phyloP scores from a whole-genome alignment of 1,139 yeast genomes.

The Protomyces lactucae-debilis region DNA sequence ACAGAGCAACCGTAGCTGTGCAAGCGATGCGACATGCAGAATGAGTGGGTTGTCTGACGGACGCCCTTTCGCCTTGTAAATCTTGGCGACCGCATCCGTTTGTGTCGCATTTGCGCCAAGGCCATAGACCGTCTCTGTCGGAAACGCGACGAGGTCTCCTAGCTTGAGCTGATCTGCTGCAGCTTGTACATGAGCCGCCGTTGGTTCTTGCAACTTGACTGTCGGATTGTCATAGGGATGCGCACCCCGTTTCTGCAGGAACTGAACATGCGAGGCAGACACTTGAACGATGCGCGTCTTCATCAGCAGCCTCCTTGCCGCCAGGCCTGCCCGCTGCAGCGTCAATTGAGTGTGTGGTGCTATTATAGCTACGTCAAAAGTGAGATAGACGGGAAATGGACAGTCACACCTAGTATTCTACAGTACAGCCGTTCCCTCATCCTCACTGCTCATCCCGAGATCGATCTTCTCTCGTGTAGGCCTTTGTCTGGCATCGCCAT shows the following conservation, averaged over 20 bases:
- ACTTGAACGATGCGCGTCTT: neutral
- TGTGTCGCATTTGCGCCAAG: conserved; percentile 80
- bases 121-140: conserved; percentile 96
- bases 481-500: neutral
- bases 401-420: neutral
- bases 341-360: neutral
- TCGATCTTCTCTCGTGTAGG: neutral
- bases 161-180: conserved; percentile 13
- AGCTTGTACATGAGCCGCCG: conserved; percentile 5
- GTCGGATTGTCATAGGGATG: conserved; percentile 26
- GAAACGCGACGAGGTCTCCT: conserved; percentile 61
- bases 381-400: neutral
- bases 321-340: neutral
- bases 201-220: conserved; percentile 5
- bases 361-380: no score
- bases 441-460: neutral
- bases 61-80: conserved; percentile 81
- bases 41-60: conserved; percentile 95
- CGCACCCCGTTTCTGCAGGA: neutral
- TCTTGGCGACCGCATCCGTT: conserved; percentile 67
- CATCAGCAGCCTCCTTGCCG: neutral
- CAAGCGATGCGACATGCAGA: conserved; percentile 74
- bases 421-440: neutral
- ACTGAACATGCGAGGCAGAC: neutral
- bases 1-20: conserved; percentile 60